Evolutionary conservation across 1,284 basidiomycete genomes (phyloP), one percentile per base, ranked within the genome.

Genomic region (Ustilago sp.): DNA sequence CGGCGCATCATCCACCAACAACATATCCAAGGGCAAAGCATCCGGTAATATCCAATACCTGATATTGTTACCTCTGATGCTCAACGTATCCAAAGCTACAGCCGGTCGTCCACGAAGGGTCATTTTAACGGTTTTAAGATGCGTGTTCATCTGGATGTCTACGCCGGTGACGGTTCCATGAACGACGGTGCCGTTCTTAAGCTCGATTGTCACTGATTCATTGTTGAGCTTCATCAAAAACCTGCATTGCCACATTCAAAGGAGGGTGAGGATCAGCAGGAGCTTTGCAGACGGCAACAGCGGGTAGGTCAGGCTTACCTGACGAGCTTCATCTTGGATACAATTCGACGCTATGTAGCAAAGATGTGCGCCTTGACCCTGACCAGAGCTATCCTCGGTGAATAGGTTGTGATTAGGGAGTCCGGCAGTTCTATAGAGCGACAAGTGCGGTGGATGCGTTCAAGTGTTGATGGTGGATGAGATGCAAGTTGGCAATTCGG

Each of bases 161-260:
- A 87, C 85, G 45, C 83, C 95, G 38, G 95, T 98, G 86, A 99
- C 98, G 31, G 96, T 99, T 17, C 96, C 96, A 85, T 97, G 93
- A 34, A 99, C 92, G 64, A 95, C 89, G 1, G 94, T 94, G 50
- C 96, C 96, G 81, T 99, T 98, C 89, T 99, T 99, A 83, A 99
- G 90, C 89, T 99, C 95, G 87, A 99, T 92, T 77, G 95, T 94
- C 80, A 98, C 95, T 81, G 95, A 96, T 90, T 99, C 96, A 87
- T 98, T 98, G 90, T 98, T 97, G 88, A 99, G 89, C 90, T 98
- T 99, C 96, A 98, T 98, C 90, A 98, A 91, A 88, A 98, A 96
- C 87, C 94, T 96, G 86, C 8, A 19, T 8, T 50, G 23, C 6
- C 43, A 45, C 13, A 19, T 19, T 19, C 19, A 6, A 45, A 45